Base-by-base conservation (phyloP, 805 yeast genomes). In the Kregervanrija pseudodelftensis region DNA sequence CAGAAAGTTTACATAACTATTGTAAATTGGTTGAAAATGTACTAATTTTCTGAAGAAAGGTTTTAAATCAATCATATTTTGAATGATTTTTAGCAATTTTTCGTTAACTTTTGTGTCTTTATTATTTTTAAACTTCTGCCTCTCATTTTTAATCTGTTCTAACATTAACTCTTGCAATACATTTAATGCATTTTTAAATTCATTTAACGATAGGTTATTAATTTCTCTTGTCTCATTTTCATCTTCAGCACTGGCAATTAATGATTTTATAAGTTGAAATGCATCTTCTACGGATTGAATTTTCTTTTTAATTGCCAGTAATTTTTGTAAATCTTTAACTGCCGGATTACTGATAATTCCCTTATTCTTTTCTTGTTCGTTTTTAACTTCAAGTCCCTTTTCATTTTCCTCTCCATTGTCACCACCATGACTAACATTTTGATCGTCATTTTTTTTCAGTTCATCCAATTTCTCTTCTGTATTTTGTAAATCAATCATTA, bases 11-110 rank as follows among this genome's bases (percentile, higher is more conserved):
- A 70, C 68, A 57, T 80, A 81, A 16, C 64, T 68, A n/a, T 65
- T 57, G 54, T 78, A 83, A 1, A 65, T 56, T 1, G 74, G 65
- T 43, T 74, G 67, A 56, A 80, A 83, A 30, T 69, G 67, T 2
- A 70, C 62, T 39, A 82, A 57, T 14, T 72, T 74, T 50, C 71
- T 70, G 54, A 83, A 81, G 13, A 80, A 60, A 0, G 81, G 80
- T 39, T 67, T 61, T 42, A 81, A 53, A 5, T 68, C 69, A 16
- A 69, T 64, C 58, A 83, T 64, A 30, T 70, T 68, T 33, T 76
- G 70, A 14, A 78, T 65, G 42, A 73, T 73, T 8, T 61, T 59
- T 12, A 72, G 42, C 3, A 76, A 50, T 7, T 66, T 72, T 10
- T 43, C 43, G 46, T 48, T 53, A n/a, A 42, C 39, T 30, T 45